phyloP scores from a whole-genome alignment of 1,284 basidiomycete genomes.

The Fomes fomentarius region DNA sequence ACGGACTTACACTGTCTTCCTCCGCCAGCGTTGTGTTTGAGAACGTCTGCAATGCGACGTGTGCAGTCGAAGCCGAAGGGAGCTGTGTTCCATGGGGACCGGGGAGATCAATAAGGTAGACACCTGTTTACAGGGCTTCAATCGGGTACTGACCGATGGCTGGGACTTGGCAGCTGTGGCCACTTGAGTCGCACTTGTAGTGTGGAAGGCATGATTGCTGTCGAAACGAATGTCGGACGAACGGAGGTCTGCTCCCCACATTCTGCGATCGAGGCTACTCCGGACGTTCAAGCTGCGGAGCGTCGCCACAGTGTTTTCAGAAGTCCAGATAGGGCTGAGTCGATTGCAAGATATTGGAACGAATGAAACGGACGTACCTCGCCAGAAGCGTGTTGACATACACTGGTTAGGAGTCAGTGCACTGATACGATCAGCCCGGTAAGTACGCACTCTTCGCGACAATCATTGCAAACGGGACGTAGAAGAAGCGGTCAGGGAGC shows the following conservation, averaged over 20 bases:
- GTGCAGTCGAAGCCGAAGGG: background rate
- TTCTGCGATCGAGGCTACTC: background rate
- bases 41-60: background rate
- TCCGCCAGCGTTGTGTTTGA: too few species aligned
- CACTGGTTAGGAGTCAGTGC: background rate
- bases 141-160: background rate
- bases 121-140: background rate
- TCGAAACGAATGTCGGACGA: background rate
- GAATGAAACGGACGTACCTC: background rate
- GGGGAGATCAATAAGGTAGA: background rate
- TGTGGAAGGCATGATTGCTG: background rate
- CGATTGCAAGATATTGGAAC: background rate
- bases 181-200: background rate
- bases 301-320: too few species aligned
- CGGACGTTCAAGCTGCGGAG: slow-evolving; percentile 1
- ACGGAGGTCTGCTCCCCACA: background rate
- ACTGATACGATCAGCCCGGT: background rate
- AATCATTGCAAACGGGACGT: background rate
- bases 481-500: background rate
- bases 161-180: background rate
- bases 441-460: background rate
- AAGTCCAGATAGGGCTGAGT: too few species aligned
- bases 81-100: background rate
- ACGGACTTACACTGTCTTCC: too few species aligned
- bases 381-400: slow-evolving; percentile 2